Base-by-base conservation (phyloP, 2,329 filamentous ascomycete species). In the Talaromyces sp. region DNA sequence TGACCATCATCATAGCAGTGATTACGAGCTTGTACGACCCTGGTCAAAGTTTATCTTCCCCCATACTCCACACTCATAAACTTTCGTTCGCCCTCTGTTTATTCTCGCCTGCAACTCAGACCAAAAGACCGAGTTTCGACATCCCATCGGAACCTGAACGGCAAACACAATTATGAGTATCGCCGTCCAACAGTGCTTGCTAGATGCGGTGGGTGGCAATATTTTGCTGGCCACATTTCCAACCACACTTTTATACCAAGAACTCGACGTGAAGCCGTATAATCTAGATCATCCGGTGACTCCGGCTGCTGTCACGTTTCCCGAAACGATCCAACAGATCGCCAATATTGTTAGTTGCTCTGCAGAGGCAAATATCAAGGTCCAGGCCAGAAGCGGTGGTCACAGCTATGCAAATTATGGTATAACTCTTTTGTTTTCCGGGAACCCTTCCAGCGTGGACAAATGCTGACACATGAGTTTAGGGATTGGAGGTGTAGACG, bases 371-470 rank as follows among this genome's bases (percentile, higher is more conserved):
- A 71, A 72, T 10, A 70, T 82, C 30, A 81, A 82, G 55, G 80
- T 85, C 2, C 82, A 82, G 51, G 74, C 82, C 3, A 80, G 79
- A 63, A 76, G 78, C 42, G 83, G 83, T 12, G 83, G 83, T 0
- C 83, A 85, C 67, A 81, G 78, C 47, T 85, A 83, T 69, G 83
- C 78, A 0, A 83, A 81, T 44, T 82, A 78, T 60, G 80, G 80
- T 63, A 73, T 73, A 10, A 55, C 53, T 8, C 10, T 54, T 34
- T 28, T n/a, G 30, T 16, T 18, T 12, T n/a, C 44, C 36, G 18
- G 54, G 54, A 42, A 61, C 57, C 34, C 36, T 23, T 16, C 36
- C 31, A 31, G 18, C 16, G 4, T 53, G 18, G 31, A 53, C 36
- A 36, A 6, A 51, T 5, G 7, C 42, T 28, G 6, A 57, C 36